Percentiles rank a stretch among this genome's conserved stretches.
phyloP scores from a whole-genome alignment of 2,329 filamentous ascomycete species.

The Cercospora sojina region DNA sequence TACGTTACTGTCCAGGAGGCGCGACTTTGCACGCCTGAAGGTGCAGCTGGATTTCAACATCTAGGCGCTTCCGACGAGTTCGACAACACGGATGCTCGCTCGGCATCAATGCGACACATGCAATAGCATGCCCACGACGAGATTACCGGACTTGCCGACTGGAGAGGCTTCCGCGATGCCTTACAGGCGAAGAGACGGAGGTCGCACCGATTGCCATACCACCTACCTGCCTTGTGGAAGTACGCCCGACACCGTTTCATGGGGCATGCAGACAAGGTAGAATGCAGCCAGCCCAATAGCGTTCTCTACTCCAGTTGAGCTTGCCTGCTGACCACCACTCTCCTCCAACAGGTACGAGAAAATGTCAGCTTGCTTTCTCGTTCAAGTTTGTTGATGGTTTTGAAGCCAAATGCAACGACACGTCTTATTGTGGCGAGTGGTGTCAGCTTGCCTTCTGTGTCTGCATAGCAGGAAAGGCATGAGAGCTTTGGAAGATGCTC shows the following conservation, averaged over 20 bases:
- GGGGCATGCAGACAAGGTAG: background rate
- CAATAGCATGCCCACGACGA: background rate
- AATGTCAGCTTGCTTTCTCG: background rate
- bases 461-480: background rate
- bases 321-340: background rate
- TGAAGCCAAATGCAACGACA: background rate
- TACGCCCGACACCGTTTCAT: background rate
- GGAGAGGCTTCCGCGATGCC: background rate
- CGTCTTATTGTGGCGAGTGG: background rate
- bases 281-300: background rate
- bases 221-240: background rate
- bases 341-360: background rate
- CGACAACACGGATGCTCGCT: background rate
- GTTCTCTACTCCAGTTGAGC: background rate
- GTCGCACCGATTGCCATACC: background rate
- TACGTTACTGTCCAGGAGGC: background rate
- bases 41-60: background rate
- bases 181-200: background rate
- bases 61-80: background rate
- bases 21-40: background rate
- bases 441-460: conserved; percentile 2
- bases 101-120: background rate
- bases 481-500: background rate
- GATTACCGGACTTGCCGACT: background rate
- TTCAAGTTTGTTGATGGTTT: background rate